These are phyloP conservation scores for Sphagnum tenellum DNA, from an alignment of 225 moss, liverwort and hornwort species.

Conservation along the genomic window DNA sequence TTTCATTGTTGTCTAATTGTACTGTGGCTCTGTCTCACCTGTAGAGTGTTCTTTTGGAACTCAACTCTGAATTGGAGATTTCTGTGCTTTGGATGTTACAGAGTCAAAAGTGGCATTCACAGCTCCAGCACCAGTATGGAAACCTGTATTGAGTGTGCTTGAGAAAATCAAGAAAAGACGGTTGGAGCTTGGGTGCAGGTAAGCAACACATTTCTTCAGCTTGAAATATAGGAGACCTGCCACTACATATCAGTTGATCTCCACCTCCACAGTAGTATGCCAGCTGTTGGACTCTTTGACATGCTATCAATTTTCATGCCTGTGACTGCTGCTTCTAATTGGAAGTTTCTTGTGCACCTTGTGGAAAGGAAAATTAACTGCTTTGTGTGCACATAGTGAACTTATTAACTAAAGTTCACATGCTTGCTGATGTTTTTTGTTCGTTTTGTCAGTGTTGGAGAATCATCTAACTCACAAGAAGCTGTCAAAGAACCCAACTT, in stretches of 20 bases:
- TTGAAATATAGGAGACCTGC: not conserved
- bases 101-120: constrained; percentile 50
- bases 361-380: no score
- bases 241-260: not conserved
- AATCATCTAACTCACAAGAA: constrained; percentile 16
- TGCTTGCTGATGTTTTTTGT: not conserved
- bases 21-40: not conserved
- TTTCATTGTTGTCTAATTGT: not conserved
- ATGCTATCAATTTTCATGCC: no score
- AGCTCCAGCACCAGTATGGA: constrained; percentile 36
- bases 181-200: constrained; percentile 50
- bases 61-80: no score
- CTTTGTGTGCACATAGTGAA: no score
- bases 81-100: constrained; percentile 3
- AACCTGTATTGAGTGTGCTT: constrained; percentile 38
- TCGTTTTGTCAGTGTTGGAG: constrained; percentile 15
- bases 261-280: not conserved
- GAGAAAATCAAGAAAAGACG: constrained; percentile 54
- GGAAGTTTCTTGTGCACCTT: no score
- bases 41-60: no score
- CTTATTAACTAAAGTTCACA: no score
- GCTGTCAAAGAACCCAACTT: constrained; percentile 19
- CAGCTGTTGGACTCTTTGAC: not conserved
- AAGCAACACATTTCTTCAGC: constrained; percentile 1
- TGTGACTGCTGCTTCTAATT: no score